Percentiles rank a stretch among this genome's conserved stretches.
Conservation (phyloP, 257 asterid genomes). For the Solanum clarkiae region DNA sequence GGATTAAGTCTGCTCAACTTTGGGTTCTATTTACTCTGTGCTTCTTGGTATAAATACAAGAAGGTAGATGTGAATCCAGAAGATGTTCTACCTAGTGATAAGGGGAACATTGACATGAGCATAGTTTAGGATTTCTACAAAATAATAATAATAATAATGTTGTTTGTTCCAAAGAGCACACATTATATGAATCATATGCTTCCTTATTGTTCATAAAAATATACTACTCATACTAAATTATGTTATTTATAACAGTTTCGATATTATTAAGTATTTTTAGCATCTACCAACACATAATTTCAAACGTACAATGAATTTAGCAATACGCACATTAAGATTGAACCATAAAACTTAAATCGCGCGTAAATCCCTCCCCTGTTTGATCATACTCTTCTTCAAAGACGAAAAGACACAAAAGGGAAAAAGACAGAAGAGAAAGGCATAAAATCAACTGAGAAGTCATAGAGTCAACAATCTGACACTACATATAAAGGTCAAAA, state of each 20-base stretch:
- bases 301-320: background rate
- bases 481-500: too few relatives aligned
- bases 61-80: slow-evolving; percentile 23
- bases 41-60: slow-evolving; percentile 65
- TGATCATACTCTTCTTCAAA: background rate
- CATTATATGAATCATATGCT: background rate
- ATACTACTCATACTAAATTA: background rate
- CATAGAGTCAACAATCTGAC: too few relatives aligned
- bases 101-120: slow-evolving; percentile 18
- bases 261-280: background rate
- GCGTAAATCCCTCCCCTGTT: background rate
- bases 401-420: background rate
- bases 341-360: background rate
- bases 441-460: too few relatives aligned
- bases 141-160: background rate
- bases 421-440: background rate
- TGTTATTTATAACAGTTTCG: background rate
- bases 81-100: background rate
- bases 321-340: background rate
- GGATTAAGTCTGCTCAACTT: slow-evolving; percentile 40
- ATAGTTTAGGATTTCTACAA: background rate
- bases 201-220: background rate
- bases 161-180: background rate
- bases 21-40: slow-evolving; percentile 42
- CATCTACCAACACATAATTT: background rate